Percentiles rank a stretch among this genome's conserved stretches.
These are phyloP conservation scores for Colletotrichum kahawae DNA, from an alignment of 2,329 filamentous ascomycete species.

Conservation along the genomic window DNA sequence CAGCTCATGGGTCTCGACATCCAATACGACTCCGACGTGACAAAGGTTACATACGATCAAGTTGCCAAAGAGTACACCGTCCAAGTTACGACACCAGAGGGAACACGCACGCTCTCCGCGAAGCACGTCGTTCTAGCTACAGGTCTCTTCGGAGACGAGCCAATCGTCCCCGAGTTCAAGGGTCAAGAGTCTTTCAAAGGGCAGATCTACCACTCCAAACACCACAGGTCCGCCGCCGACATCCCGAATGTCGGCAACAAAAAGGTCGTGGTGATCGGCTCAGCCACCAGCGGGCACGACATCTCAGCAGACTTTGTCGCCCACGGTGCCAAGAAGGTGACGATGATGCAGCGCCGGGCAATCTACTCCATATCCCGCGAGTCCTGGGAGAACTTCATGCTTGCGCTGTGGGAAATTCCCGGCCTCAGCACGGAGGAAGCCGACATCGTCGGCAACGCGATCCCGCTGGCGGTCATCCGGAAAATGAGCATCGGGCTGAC, in stretches of 20 bases:
- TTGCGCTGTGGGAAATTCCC: slow-evolving; percentile 34
- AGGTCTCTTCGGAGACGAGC: slow-evolving; percentile 45
- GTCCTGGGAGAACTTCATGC: slow-evolving; percentile 45
- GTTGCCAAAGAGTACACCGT: slow-evolving; percentile 42
- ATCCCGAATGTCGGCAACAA: slow-evolving; percentile 34
- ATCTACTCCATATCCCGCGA: slow-evolving; percentile 54
- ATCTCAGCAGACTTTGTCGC: slow-evolving; percentile 55
- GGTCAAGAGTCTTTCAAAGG: slow-evolving; percentile 47
- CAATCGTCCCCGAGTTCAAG: slow-evolving; percentile 43
- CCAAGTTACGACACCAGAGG: slow-evolving; percentile 26
- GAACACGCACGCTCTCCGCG: slow-evolving; percentile 33
- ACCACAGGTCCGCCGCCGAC: slow-evolving; percentile 44
- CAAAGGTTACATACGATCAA: slow-evolving; percentile 42
- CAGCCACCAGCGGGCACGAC: slow-evolving; percentile 54
- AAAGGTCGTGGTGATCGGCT: slow-evolving; percentile 52
- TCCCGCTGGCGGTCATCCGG: slow-evolving; percentile 52
- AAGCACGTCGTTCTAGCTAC: slow-evolving; percentile 53
- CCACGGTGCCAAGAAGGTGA: slow-evolving; percentile 50
- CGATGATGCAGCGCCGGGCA: slow-evolving; percentile 56
- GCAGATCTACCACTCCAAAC: slow-evolving; percentile 44
- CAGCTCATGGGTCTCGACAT: slow-evolving; percentile 54
- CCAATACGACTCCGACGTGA: slow-evolving; percentile 44
- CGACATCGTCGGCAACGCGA: slow-evolving; percentile 50
- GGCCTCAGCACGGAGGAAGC: slow-evolving; percentile 54
- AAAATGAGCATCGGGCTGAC: slow-evolving; percentile 48